Evolutionary conservation across 1,284 basidiomycete genomes (phyloP).

Genomic region (Anthracocystis setariae): DNA sequence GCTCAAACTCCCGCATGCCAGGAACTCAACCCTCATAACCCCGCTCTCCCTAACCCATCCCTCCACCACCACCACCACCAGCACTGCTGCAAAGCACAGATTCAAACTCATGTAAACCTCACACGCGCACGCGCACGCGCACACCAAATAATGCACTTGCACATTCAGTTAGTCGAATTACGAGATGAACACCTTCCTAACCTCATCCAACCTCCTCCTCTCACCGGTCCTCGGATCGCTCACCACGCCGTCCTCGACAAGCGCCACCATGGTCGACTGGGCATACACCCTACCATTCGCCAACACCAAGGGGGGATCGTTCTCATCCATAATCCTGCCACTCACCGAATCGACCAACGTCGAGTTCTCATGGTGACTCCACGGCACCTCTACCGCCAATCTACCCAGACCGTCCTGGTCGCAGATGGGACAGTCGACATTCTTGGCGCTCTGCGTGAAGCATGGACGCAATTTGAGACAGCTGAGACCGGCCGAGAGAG

Average conservation of each 20-base stretch:
- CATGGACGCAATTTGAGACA: conserved; percentile 60
- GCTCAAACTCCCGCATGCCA: conserved; percentile 78
- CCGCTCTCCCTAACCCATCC: conserved; percentile 16
- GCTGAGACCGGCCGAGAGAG: conserved; percentile 59
- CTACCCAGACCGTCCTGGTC: conserved; percentile 76
- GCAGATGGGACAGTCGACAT: conserved; percentile 86
- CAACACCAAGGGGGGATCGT: conserved; percentile 90
- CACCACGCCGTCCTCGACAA: conserved; percentile 75
- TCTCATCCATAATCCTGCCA: conserved; percentile 89
- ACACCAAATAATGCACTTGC: neutral
- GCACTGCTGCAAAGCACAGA: neutral
- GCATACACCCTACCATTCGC: conserved; percentile 94
- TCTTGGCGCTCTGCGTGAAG: conserved; percentile 14
- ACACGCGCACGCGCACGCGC: neutral
- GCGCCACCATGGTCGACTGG: conserved; percentile 80
- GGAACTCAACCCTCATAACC: conserved; percentile 79
- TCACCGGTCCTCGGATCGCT: conserved; percentile 75
- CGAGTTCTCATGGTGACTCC: conserved; percentile 92
- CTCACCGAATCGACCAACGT: conserved; percentile 84
- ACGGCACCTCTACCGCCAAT: conserved; percentile 84
- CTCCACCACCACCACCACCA: neutral
- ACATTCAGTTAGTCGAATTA: conserved; percentile 9
- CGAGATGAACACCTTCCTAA: conserved; percentile 74
- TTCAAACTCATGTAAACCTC: conserved; percentile 12
- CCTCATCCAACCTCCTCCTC: conserved; percentile 74